Evolutionary conservation across 768 basidiomycete genomes (phyloP).

Genomic region (Arthromyces matolae): DNA sequence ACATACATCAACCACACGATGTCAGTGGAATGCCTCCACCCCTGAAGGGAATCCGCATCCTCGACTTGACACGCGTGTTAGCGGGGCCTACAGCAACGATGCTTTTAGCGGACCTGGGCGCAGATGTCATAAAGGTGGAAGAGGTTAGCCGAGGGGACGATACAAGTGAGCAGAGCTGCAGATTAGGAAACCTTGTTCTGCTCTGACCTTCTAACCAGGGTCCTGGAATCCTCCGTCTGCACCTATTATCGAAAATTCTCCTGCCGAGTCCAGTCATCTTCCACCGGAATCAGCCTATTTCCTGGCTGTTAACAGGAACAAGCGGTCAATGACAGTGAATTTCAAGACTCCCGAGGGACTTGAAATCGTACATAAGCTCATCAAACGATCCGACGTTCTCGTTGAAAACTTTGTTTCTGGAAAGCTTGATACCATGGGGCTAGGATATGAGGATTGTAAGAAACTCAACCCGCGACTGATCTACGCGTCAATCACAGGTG

Average conservation of each 20-base stretch:
- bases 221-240: conserved; percentile 66
- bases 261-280: conserved; percentile 54
- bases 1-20: background rate
- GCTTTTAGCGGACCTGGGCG: conserved; percentile 89
- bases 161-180: conserved; percentile 47
- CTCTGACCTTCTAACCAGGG: conserved; percentile 34
- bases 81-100: conserved; percentile 93
- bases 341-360: conserved; percentile 78
- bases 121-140: conserved; percentile 93
- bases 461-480: conserved; percentile 77
- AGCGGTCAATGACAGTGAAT: conserved; percentile 85
- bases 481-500: conserved; percentile 88
- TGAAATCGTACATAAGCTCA: conserved; percentile 67
- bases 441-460: conserved; percentile 81
- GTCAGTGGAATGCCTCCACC: conserved; percentile 69
- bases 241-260: conserved; percentile 42
- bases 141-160: conserved; percentile 82
- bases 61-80: conserved; percentile 86
- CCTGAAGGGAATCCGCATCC: conserved; percentile 72
- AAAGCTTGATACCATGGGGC: conserved; percentile 79
- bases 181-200: background rate
- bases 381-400: conserved; percentile 74
- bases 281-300: conserved; percentile 95
- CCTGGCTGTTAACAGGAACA: conserved; percentile 83
- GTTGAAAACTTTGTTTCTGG: conserved; percentile 89